These are phyloP conservation scores for Ilyonectria robusta DNA, from an alignment of 2,329 filamentous ascomycete species.

Conservation along the genomic window DNA sequence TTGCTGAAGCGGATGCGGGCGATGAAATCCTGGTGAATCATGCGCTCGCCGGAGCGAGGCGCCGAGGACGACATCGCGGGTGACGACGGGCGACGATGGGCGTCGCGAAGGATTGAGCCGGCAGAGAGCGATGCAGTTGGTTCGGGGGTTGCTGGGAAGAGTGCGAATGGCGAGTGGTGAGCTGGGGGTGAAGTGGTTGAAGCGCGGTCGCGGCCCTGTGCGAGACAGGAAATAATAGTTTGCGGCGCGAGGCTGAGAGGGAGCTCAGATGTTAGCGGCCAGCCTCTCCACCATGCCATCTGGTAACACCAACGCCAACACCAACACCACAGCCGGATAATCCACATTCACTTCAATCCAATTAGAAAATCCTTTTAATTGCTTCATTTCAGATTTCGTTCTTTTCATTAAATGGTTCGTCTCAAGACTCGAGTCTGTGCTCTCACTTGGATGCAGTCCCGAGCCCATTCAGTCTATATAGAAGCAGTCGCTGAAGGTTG, in stretches of 20 bases:
- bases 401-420: conserved; percentile 48
- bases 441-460: conserved; percentile 34
- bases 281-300: conserved; percentile 11
- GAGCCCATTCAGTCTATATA: conserved; percentile 43
- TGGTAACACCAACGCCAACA: conserved; percentile 10
- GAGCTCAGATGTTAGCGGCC: conserved; percentile 23
- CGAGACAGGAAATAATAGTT: conserved; percentile 41
- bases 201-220: conserved; percentile 40
- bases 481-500: conserved; percentile 13
- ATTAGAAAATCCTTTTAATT: conserved; percentile 4
- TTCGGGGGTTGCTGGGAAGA: conserved; percentile 15
- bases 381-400: conserved; percentile 32
- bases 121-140: not conserved
- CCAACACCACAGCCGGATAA: not conserved
- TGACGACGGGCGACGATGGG: conserved; percentile 29
- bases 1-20: conserved; percentile 96
- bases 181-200: conserved; percentile 28
- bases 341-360: conserved; percentile 2
- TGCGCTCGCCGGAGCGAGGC: conserved; percentile 66
- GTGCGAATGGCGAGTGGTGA: conserved; percentile 14
- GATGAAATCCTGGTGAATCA: conserved; percentile 95
- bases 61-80: conserved; percentile 41
- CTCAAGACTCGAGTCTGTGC: conserved; percentile 37
- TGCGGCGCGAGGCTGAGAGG: conserved; percentile 45
- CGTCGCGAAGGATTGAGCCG: conserved; percentile 26